Evolutionary conservation across 352 stramenopile genomes (phyloP), one percentile per base, ranked within the genome.

Genomic region (Pythium sp.): DNA sequence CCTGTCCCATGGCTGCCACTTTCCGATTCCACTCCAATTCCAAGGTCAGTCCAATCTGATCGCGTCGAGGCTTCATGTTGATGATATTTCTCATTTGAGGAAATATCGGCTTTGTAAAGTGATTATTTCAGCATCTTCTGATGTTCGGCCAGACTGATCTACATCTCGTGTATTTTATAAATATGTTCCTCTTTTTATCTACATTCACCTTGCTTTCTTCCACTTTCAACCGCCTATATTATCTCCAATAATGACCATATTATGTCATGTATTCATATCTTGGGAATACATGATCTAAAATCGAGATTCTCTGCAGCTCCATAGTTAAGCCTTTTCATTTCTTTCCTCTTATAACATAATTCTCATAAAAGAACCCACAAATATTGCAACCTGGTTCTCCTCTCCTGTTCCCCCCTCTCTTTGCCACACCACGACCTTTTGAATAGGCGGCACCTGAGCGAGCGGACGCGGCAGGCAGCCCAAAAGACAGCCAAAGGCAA

Each of bases 381-480:
- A 2, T 7, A 24, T 9, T n/a, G 1, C 8, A 51, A 51, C 43
- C 43, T 51, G 43, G 22, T 6, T 9, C 14, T 22, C 43, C 43
- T 47, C 43, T 47, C 15, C 5, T n/a, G 15, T 24, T 58, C 15
- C 53, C 30, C 51, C 53, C 53, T 58, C 24, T 32, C 32, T 58
- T 22, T 58, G n/a, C 30, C 8, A 20, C 26, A 5, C 22, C 4
- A 36, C 51, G 26, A 58, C 53, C 53, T 58, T 58, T 58, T 58
- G 53, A 58, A 38, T 24, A 58, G 53, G 26, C 24, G 41, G 53
- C 26, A 58, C 11, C 24, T 15, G 53, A 58, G 53, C 53, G 53
- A 58, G 53, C 53, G 26, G 53, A 58, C 53, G 53, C 53, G 1
- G 26, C 53, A 20, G 1, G 26, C 53, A 20, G 15, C 49, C 26